Evolutionary conservation across 2,329 filamentous ascomycete genomes (phyloP), one percentile per base, ranked within the genome.

Genomic region (Penicillium capsulatum): DNA sequence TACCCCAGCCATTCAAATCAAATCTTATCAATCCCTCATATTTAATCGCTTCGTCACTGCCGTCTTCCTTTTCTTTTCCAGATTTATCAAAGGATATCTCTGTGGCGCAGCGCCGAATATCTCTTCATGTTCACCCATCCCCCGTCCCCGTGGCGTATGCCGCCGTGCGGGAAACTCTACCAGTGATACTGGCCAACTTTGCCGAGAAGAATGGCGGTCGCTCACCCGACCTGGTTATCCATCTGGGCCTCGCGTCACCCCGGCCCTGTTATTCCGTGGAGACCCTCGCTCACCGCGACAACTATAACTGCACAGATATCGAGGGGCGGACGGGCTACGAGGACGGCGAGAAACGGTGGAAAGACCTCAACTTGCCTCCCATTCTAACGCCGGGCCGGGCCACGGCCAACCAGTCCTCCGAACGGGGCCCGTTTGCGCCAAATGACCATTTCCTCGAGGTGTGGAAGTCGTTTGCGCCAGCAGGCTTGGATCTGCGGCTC

Each of bases 21-120:
- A 81, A 82, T 57, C 78, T 81, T 17, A 69, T 82, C 44, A 94
- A 94, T 59, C 86, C 88, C 7, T 88, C 87, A 3, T 90, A 80
- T 75, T 77, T 90, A 58, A 90, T 94, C 58, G 80, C 84, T 34
- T 74, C 72, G 17, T 71, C 69, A 14, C 77, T 94, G n/a, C 82
- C 86, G 3, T 63, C 75, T 2, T 75, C 77, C 51, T 75, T 90
- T 4, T 76, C 80, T 2, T 66, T 64, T 11, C 47, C 55, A 3
- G 45, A 52, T 16, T 44, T 9, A 22, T 22, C 24, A 38, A 48
- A 36, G 38, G 44, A 22, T 17, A 31, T 19, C 26, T 45, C 36
- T 44, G 22, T 52, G 48, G 37, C 53, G 49, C 39, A 58, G 51
- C 52, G 58, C 54, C 53, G 62, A 37, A 53, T 70, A 44, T 44